Evolutionary conservation across 1,139 yeast genomes (phyloP).

Genomic region (Sugiyamaella sp.): DNA sequence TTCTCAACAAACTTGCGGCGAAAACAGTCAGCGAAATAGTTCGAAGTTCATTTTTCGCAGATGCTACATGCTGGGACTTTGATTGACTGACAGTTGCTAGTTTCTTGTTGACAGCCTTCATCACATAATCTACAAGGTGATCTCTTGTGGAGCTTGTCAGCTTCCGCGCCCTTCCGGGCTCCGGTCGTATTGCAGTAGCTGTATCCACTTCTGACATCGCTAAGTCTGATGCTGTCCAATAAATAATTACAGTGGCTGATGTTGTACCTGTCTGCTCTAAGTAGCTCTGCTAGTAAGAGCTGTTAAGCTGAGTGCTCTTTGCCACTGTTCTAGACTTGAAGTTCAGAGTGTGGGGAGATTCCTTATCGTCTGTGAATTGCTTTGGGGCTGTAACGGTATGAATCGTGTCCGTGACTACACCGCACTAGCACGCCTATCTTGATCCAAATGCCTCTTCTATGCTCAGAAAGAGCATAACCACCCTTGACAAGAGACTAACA

Average conservation of each 20-base stretch:
- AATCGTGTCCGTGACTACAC: too few relatives aligned
- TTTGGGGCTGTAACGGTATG: too few relatives aligned
- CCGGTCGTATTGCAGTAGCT: slow-evolving; percentile 1
- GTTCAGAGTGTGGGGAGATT: too few relatives aligned
- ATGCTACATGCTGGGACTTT: slow-evolving; percentile 11
- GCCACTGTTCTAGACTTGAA: too few relatives aligned
- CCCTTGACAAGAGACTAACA: too few relatives aligned
- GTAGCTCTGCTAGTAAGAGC: neutral
- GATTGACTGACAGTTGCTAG: slow-evolving; percentile 4
- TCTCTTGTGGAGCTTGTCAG: slow-evolving; percentile 11
- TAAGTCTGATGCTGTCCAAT: too few relatives aligned
- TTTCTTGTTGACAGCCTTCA: slow-evolving; percentile 15
- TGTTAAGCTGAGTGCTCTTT: too few relatives aligned
- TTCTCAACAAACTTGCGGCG: slow-evolving; percentile 26
- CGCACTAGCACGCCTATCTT: too few relatives aligned
- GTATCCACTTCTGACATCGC: neutral
- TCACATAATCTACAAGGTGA: slow-evolving; percentile 21
- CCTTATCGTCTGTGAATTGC: too few relatives aligned
- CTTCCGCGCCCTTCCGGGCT: slow-evolving; percentile 3
- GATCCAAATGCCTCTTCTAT: neutral
- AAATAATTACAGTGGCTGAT: too few relatives aligned
- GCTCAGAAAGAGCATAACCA: too few relatives aligned
- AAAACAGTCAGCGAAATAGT: slow-evolving; percentile 27
- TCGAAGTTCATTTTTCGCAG: slow-evolving; percentile 19
- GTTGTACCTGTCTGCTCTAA: neutral